These are phyloP conservation scores for Euphorbia lathyris DNA, from an alignment of 345 rosid species.

Conservation along the genomic window DNA sequence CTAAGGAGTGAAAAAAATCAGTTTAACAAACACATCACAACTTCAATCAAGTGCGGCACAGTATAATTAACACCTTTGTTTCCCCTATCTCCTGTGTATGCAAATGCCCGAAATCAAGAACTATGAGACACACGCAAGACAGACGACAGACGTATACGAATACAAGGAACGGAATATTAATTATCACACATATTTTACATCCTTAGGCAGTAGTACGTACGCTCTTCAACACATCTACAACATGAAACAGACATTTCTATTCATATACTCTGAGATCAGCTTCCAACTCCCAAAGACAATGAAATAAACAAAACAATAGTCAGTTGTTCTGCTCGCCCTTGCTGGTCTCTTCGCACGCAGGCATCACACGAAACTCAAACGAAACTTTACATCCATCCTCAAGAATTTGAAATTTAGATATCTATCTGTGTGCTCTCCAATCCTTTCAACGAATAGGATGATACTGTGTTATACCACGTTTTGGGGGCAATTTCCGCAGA, in stretches of 20 bases:
- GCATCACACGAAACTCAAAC: background rate
- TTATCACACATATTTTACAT: background rate
- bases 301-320: too few relatives aligned
- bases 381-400: constrained; percentile 8
- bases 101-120: background rate
- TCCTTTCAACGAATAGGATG: constrained; percentile 61
- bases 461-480: constrained; percentile 76
- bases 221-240: constrained; percentile 2
- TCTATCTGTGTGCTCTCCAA: background rate
- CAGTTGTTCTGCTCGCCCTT: background rate
- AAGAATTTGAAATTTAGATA: background rate
- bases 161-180: background rate
- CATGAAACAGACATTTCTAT: constrained; percentile 5
- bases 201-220: background rate
- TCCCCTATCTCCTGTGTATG: background rate
- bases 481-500: constrained; percentile 91
- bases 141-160: background rate
- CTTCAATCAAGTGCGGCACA: background rate
- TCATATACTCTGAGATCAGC: constrained; percentile 11
- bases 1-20: background rate
- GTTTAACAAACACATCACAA: background rate
- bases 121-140: background rate
- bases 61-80: background rate
- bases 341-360: background rate
- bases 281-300: constrained; percentile 5